Conservation (phyloP, 202 grass and related monocot species). For the Schoenoplectus tabernaemontani region DNA sequence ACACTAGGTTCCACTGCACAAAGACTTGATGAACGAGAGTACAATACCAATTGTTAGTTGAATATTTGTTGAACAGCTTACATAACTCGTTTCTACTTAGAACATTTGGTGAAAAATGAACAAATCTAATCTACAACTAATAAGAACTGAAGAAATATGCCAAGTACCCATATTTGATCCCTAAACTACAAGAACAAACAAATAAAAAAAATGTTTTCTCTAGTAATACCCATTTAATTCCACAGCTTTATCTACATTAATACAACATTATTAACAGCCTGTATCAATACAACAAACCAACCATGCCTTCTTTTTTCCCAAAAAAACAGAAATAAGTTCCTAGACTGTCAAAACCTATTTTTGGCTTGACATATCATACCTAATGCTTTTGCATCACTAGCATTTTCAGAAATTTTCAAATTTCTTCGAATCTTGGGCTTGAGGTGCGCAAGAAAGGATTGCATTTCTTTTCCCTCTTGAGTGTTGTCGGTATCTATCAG, state of each 20-base stretch:
- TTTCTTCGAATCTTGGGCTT: conserved; percentile 53
- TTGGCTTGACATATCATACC: conserved; percentile 67
- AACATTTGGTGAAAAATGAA: conserved; percentile 7
- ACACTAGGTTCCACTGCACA: neutral
- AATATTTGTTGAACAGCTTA: neutral
- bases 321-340: neutral
- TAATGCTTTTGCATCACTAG: conserved; percentile 54
- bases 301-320: neutral
- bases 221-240: neutral
- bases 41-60: neutral
- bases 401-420: conserved; percentile 65
- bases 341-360: conserved; percentile 56
- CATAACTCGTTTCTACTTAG: neutral
- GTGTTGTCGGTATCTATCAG: conserved; percentile 75
- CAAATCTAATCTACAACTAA: conserved; percentile 10
- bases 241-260: conserved; percentile 3
- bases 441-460: conserved; percentile 94
- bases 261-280: conserved; percentile 10
- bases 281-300: neutral
- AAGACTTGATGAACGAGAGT: neutral
- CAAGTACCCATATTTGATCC: neutral
- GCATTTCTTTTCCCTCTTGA: conserved; percentile 77
- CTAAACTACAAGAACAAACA: neutral
- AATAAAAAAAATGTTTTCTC: neutral
- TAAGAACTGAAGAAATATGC: neutral